phyloP scores from a whole-genome alignment of 139 green algal genomes.

The Deuterostichococcus epilithicus region DNA sequence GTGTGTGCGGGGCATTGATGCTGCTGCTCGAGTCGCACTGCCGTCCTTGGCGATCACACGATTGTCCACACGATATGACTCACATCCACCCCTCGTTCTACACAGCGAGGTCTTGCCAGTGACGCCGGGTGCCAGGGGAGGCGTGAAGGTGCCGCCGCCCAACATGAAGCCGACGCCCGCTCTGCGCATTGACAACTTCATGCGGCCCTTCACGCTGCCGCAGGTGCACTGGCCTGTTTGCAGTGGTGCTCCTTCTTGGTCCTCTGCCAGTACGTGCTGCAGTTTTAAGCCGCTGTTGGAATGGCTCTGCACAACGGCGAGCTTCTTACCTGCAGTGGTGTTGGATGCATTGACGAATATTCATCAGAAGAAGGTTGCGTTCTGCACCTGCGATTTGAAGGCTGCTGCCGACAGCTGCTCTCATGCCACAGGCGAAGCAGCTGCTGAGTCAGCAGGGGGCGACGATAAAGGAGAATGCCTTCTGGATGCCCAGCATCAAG shows the following conservation, averaged over 20 bases:
- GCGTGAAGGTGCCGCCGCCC: background rate
- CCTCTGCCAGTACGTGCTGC: background rate
- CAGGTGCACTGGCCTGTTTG: conserved; percentile 24
- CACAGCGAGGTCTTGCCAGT: background rate
- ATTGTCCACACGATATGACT: background rate
- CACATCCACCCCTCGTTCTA: background rate
- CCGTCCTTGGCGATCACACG: background rate
- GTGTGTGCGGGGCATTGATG: conserved; percentile 12
- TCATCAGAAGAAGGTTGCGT: background rate
- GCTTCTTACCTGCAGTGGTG: background rate
- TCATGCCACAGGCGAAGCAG: background rate
- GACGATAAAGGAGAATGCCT: conserved; percentile 28
- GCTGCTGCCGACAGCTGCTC: background rate
- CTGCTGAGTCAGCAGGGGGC: conserved; percentile 11
- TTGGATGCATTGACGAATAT: background rate
- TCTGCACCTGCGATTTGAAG: background rate
- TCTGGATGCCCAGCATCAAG: conserved; percentile 87
- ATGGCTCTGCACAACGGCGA: too few relatives aligned
- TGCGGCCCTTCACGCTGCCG: conserved; percentile 69
- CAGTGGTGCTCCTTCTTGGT: too few relatives aligned
- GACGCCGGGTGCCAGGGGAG: background rate
- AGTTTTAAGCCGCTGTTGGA: background rate
- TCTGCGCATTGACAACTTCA: conserved; percentile 73
- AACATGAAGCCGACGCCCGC: conserved; percentile 25
- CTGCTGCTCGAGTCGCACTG: conserved; percentile 1